Evolutionary conservation across 805 yeast genomes (phyloP).

Genomic region (Schwanniomyces yamadae): DNA sequence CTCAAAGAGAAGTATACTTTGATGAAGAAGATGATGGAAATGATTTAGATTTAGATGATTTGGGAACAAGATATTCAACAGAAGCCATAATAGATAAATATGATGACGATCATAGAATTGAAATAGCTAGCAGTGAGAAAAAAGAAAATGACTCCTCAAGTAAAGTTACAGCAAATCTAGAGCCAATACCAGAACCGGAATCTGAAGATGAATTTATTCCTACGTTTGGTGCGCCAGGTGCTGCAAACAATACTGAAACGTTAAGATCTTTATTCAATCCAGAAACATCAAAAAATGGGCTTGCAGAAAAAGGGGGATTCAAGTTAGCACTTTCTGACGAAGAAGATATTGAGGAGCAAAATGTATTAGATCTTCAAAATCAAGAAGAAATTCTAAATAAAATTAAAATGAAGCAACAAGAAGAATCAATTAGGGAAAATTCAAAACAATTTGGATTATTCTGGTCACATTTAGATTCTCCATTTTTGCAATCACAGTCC

Average conservation of each 20-base stretch:
- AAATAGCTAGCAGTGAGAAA: slow-evolving; percentile 4
- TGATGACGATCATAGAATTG: slow-evolving; percentile 23
- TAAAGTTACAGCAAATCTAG: slow-evolving; percentile 4
- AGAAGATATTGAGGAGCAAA: slow-evolving; percentile 47
- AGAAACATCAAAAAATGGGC: slow-evolving; percentile 3
- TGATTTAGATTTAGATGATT: slow-evolving; percentile 33
- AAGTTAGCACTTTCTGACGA: slow-evolving; percentile 46
- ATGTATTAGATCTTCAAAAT: slow-evolving; percentile 17
- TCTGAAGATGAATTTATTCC: slow-evolving; percentile 53
- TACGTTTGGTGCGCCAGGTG: slow-evolving; percentile 40
- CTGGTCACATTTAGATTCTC: slow-evolving; percentile 82
- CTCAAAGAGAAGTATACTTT: slow-evolving; percentile 30
- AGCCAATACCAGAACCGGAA: slow-evolving; percentile 12
- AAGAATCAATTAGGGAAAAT: neutral
- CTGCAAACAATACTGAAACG: slow-evolving; percentile 45
- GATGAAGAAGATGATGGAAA: slow-evolving; percentile 43
- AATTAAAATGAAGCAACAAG: slow-evolving; percentile 25
- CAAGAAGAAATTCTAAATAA: slow-evolving; percentile 27
- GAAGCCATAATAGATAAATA: slow-evolving; percentile 27
- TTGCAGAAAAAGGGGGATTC: slow-evolving; percentile 18
- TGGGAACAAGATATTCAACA: slow-evolving; percentile 24
- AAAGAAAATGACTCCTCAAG: too few relatives aligned
- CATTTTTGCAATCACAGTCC: slow-evolving; percentile 82
- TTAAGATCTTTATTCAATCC: slow-evolving; percentile 61
- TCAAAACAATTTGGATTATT: slow-evolving; percentile 51